A percentile compares a stretch with the other conserved stretches of the same genome.
These are phyloP conservation scores for Parachaetomium inaequale DNA, from an alignment of 495 filamentous ascomycete species.

Conservation along the genomic window DNA sequence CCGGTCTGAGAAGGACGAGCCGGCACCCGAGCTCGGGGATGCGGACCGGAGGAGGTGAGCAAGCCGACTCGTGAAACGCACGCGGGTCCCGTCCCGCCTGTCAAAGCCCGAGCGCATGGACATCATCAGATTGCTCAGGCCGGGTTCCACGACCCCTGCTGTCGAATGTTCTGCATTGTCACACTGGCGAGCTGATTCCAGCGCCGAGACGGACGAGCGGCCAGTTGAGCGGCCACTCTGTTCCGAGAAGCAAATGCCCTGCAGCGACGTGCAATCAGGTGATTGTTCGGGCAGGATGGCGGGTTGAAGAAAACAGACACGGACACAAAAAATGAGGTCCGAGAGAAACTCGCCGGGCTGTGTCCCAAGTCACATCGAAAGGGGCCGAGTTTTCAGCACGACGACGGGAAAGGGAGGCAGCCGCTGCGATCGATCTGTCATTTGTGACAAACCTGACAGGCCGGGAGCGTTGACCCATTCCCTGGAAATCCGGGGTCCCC, in stretches of 20 bases:
- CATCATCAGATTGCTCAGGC: not conserved
- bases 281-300: not conserved
- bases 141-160: not conserved
- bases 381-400: not conserved
- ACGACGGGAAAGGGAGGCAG: not conserved
- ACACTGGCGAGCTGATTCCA: not conserved
- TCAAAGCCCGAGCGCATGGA: not conserved
- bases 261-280: constrained; percentile 1
- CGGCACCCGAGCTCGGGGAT: not conserved
- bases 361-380: not conserved
- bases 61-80: not conserved
- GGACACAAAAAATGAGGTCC: too few relatives aligned
- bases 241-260: not conserved
- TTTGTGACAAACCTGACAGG: not conserved
- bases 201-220: not conserved
- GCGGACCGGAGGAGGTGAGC: not conserved
- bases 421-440: not conserved
- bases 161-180: constrained; percentile 1
- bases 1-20: not conserved
- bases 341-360: too few relatives aligned
- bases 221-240: not conserved
- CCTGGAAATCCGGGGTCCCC: too few relatives aligned
- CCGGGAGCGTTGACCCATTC: too few relatives aligned
- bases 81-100: not conserved
- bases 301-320: too few relatives aligned